Conservation (phyloP, 805 yeast species). For the Scheffersomyces stipitis region DNA sequence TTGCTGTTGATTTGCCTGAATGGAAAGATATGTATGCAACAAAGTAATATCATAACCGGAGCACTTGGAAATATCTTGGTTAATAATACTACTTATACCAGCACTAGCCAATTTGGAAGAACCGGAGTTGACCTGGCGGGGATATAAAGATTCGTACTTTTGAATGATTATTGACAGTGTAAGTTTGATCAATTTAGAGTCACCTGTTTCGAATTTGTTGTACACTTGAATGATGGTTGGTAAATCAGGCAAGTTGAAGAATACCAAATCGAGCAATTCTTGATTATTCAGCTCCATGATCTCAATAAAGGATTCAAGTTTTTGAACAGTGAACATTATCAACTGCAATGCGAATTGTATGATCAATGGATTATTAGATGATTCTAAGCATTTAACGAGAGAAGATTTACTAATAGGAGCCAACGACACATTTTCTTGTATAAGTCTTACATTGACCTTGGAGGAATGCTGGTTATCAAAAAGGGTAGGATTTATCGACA, state of each 20-base stretch:
- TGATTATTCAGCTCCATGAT: conserved; percentile 28
- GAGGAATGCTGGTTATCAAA: conserved; percentile 35
- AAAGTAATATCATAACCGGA: conserved; percentile 56
- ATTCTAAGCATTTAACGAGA: conserved; percentile 53
- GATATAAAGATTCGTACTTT: conserved; percentile 37
- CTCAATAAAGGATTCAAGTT: conserved; percentile 34
- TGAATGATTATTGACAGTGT: conserved; percentile 47
- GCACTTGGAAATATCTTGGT: conserved; percentile 11
- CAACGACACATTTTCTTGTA: conserved; percentile 64
- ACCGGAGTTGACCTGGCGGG: conserved; percentile 17
- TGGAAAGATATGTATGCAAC: conserved; percentile 54
- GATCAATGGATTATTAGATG: conserved; percentile 46
- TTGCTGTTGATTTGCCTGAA: conserved; percentile 51
- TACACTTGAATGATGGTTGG: conserved; percentile 43
- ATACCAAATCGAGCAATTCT: conserved; percentile 26
- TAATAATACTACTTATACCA: conserved; percentile 16
- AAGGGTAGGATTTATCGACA: conserved; percentile 51
- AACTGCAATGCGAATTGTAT: conserved; percentile 66
- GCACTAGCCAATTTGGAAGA: conserved; percentile 15
- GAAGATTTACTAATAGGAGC: conserved; percentile 58
- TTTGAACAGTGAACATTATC: conserved; percentile 51
- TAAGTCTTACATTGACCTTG: conserved; percentile 23
- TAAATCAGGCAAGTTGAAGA: conserved; percentile 49
- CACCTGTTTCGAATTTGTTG: conserved; percentile 26
- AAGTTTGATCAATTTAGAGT: conserved; percentile 41